phyloP scores from a whole-genome alignment of 2,329 filamentous ascomycete species.

The Daldinia eschscholtzii region DNA sequence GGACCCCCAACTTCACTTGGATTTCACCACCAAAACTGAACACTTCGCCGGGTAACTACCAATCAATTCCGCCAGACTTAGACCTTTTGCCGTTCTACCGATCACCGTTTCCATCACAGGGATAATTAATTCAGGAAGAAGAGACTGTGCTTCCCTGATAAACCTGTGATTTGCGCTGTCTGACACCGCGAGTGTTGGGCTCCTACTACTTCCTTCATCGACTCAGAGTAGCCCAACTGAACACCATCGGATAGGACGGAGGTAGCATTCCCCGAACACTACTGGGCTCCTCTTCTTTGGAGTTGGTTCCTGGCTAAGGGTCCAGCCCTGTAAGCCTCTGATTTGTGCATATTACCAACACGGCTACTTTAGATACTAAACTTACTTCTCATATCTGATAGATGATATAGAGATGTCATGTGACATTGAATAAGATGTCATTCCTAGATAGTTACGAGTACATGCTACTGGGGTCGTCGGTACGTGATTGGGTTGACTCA shows the following conservation, averaged over 20 bases:
- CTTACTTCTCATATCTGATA: not conserved
- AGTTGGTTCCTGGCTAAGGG: constrained; percentile 1
- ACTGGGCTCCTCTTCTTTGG: not conserved
- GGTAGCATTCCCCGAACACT: constrained; percentile 13
- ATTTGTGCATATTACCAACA: constrained; percentile 1
- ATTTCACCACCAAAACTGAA: constrained; percentile 17
- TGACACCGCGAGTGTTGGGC: not conserved
- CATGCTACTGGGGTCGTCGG: not conserved
- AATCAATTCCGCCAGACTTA: constrained; percentile 13
- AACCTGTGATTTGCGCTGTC: not conserved
- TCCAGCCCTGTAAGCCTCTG: not conserved
- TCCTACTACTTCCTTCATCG: not conserved
- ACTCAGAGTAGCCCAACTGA: not conserved
- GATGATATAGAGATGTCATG: not conserved
- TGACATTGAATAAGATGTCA: not conserved
- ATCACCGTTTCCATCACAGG: constrained; percentile 4
- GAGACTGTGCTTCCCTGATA: not conserved
- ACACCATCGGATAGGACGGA: constrained; percentile 19
- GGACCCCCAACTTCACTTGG: constrained; percentile 41
- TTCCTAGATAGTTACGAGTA: not conserved
- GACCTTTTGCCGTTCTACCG: constrained; percentile 5
- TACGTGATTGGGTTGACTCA: not conserved
- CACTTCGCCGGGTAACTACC: constrained; percentile 17
- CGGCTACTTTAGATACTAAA: not conserved
- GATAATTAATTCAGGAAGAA: not conserved